These are phyloP conservation scores for Septoria petroselini DNA, from an alignment of 2,329 filamentous ascomycete species.

Conservation along the genomic window DNA sequence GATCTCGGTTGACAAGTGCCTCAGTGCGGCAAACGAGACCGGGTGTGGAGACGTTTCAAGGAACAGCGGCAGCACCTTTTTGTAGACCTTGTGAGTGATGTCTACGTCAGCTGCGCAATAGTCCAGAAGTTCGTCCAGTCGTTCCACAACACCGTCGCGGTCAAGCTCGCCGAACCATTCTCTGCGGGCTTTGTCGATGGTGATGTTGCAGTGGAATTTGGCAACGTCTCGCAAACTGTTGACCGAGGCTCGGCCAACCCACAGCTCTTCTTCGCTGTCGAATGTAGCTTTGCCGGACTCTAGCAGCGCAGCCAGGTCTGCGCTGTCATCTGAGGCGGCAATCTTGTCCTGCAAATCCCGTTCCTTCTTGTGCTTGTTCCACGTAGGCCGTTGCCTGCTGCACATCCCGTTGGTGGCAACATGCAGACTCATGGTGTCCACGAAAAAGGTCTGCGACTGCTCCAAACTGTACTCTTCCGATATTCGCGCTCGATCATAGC, in stretches of 20 bases:
- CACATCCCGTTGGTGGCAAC: constrained; percentile 99
- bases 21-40: constrained; percentile 90
- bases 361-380: constrained; percentile 95
- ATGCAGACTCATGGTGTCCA: constrained; percentile 98
- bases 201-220: constrained; percentile 88
- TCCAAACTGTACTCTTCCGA: constrained; percentile 82
- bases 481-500: constrained; percentile 86
- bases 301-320: constrained; percentile 68
- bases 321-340: constrained; percentile 65
- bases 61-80: constrained; percentile 88
- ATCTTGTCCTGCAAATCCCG: constrained; percentile 78
- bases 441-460: constrained; percentile 79
- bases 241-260: constrained; percentile 90
- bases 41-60: constrained; percentile 89
- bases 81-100: constrained; percentile 90
- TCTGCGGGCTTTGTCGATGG: constrained; percentile 83
- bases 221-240: constrained; percentile 95
- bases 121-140: constrained; percentile 78
- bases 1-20: constrained; percentile 91
- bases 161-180: constrained; percentile 84
- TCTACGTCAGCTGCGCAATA: constrained; percentile 95
- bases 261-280: constrained; percentile 89
- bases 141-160: constrained; percentile 64
- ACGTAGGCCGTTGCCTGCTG: constrained; percentile 89
- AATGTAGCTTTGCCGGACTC: constrained; percentile 56